A percentile compares a stretch with the other conserved stretches of the same genome.
phyloP scores from a whole-genome alignment of 371 early-diverging fungal species.

The Mucor irregularis region DNA sequence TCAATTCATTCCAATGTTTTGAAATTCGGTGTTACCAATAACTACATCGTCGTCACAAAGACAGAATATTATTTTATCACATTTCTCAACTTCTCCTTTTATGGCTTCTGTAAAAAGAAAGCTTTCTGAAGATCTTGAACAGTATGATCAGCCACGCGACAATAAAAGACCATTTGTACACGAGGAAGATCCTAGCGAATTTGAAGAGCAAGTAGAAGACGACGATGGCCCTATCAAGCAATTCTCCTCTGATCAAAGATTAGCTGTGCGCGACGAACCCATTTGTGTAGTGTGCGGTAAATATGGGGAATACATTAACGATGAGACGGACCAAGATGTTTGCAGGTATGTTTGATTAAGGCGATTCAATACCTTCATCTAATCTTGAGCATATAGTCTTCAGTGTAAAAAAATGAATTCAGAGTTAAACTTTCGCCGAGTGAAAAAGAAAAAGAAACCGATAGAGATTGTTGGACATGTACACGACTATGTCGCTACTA shows the following conservation, averaged over 20 bases:
- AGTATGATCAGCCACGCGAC: neutral
- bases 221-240: constrained; percentile 23
- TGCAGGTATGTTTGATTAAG: constrained; percentile 41
- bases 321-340: constrained; percentile 47
- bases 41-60: too few relatives aligned
- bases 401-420: constrained; percentile 49
- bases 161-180: neutral
- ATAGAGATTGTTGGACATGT: constrained; percentile 2
- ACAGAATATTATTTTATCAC: neutral
- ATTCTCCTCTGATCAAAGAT: constrained; percentile 40
- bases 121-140: neutral
- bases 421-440: constrained; percentile 20
- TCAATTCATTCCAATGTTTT: too few relatives aligned
- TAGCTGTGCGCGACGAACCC: constrained; percentile 39
- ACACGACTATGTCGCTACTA: constrained; percentile 28
- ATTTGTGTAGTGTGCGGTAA: constrained; percentile 52
- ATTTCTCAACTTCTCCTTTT: neutral
- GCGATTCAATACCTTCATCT: neutral
- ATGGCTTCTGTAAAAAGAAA: constrained; percentile 1
- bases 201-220: neutral
- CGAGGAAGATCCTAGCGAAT: too few relatives aligned
- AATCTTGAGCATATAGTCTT: constrained; percentile 22
- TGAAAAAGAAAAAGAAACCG: neutral
- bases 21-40: too few relatives aligned
- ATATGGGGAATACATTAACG: constrained; percentile 57